phyloP scores from a whole-genome alignment of 2,329 filamentous ascomycete species.

The Aspergillus neoniger region DNA sequence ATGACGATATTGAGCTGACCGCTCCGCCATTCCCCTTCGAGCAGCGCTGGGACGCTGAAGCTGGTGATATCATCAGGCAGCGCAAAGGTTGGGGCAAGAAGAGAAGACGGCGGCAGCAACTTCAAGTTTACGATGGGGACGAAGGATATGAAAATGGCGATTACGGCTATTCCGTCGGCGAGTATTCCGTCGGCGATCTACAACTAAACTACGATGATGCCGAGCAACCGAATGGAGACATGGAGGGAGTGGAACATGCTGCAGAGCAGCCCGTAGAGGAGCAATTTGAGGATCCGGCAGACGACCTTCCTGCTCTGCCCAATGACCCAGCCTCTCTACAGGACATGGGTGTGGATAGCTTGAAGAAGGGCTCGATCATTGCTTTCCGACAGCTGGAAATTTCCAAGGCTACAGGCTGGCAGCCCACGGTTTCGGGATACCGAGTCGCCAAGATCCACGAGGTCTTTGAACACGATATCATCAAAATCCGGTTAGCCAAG shows the following conservation, averaged over 20 bases:
- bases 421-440: conserved; percentile 54
- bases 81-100: conserved; percentile 40
- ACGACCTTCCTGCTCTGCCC: conserved; percentile 51
- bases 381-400: conserved; percentile 52
- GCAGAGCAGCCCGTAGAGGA: background rate
- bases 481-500: conserved; percentile 68
- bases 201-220: conserved; percentile 49
- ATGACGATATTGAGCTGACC: conserved; percentile 67
- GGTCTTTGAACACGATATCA: conserved; percentile 53
- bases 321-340: conserved; percentile 67
- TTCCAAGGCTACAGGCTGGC: conserved; percentile 50
- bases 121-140: conserved; percentile 49
- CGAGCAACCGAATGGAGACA: conserved; percentile 27
- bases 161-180: conserved; percentile 38
- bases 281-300: conserved; percentile 44
- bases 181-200: conserved; percentile 32
- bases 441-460: conserved; percentile 67
- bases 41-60: conserved; percentile 83
- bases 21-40: conserved; percentile 87
- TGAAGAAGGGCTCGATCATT: conserved; percentile 43
- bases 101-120: conserved; percentile 54
- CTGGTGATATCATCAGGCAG: conserved; percentile 52
- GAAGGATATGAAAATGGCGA: conserved; percentile 42
- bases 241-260: conserved; percentile 21
- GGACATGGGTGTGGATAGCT: conserved; percentile 34